Base-by-base conservation (phyloP, 192 early-diverging fungal genomes). In the Coemansia sp. region DNA sequence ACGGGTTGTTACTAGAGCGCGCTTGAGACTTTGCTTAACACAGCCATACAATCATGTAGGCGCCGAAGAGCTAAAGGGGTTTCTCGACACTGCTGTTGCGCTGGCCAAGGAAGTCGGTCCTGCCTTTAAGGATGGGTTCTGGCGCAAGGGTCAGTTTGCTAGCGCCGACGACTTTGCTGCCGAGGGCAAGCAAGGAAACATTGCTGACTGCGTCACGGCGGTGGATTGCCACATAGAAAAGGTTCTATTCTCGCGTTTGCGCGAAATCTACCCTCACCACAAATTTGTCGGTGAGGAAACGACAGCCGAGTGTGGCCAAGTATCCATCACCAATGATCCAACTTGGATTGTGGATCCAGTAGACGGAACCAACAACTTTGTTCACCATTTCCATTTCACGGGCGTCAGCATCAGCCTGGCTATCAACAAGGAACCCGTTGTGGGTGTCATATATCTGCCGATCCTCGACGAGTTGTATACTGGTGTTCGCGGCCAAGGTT, bases 341-440 rank as follows among this genome's bases (percentile, higher is more conserved):
- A 95, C 95, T 0, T 96, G 95, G 94, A 90, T 96, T 51, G 91
- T 97, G 22, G 96, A 98, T 71, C 96, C 96, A 1, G 90, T 83
- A 73, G 90, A 93, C 68, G 91, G 93, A 27, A 92, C 90, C 16
- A 90, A 90, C 75, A 91, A 93, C 82, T 94, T 95, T 80, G 86
- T 82, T 27, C 82, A 79, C 62, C 86, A 87, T 11, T 93, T 95
- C 67, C 97, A 94, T 1, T 96, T 90, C 78, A 91, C 93, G 5
- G 89, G 90, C 61, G 88, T 97, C 52, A 94, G 91, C n/a, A 95
- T 99, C 61, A 95, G 88, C 3, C 74, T 99, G 65, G 86, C 91
- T 2, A 79, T 94, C 57, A 85, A 90, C 69, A 86, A 89, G 64
- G 75, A 86, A 40, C 91, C 93, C 0, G 89, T 94, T 22, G 89